phyloP scores from a whole-genome alignment of 2,329 filamentous ascomycete species.

The Neonectria faginata region DNA sequence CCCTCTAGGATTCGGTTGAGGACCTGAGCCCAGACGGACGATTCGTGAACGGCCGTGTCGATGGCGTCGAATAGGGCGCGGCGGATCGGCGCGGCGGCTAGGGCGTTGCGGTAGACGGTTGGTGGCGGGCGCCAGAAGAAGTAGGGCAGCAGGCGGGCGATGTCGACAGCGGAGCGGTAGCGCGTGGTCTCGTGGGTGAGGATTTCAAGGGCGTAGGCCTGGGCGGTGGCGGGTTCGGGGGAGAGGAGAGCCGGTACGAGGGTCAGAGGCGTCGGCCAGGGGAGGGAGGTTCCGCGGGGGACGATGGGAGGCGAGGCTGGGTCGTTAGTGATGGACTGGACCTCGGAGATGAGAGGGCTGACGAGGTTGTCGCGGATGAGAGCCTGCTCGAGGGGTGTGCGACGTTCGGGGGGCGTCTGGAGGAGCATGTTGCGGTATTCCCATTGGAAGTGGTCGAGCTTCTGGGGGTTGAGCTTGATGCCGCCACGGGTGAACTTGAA shows the following conservation, averaged over 20 bases:
- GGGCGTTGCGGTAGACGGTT: constrained; percentile 44
- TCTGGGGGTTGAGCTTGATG: constrained; percentile 82
- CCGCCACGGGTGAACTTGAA: constrained; percentile 93
- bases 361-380: constrained; percentile 37
- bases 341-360: constrained; percentile 42
- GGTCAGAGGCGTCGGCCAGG: constrained; percentile 42
- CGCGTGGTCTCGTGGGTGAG: constrained; percentile 38
- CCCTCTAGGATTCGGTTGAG: constrained; percentile 35
- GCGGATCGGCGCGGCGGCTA: constrained; percentile 33
- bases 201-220: constrained; percentile 41
- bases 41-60: constrained; percentile 36
- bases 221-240: constrained; percentile 21
- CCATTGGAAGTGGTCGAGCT: constrained; percentile 83
- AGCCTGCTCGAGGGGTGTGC: constrained; percentile 37
- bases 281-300: constrained; percentile 35
- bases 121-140: constrained; percentile 54
- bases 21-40: constrained; percentile 26
- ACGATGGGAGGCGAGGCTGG: constrained; percentile 29
- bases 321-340: constrained; percentile 41
- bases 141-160: constrained; percentile 50
- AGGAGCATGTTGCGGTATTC: constrained; percentile 64
- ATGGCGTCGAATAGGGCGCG: constrained; percentile 42
- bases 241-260: constrained; percentile 45
- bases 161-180: constrained; percentile 38
- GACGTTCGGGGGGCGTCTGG: constrained; percentile 37